phyloP scores from a whole-genome alignment of 768 basidiomycete species.

The Tricholoma sp. region DNA sequence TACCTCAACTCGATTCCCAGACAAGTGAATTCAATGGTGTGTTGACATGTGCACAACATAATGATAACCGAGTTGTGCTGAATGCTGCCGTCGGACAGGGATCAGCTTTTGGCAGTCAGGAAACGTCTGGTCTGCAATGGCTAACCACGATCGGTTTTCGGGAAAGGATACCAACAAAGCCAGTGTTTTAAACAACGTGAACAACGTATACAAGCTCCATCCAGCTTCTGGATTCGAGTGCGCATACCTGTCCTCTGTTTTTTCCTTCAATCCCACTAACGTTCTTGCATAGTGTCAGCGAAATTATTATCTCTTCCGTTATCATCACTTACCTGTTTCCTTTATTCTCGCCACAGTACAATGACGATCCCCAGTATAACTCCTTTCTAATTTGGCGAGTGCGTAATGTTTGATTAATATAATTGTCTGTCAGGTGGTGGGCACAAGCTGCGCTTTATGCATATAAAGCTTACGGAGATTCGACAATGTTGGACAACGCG shows the following conservation, averaged over 20 bases:
- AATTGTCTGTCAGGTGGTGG: conserved; percentile 38
- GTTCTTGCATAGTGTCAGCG: too few relatives aligned
- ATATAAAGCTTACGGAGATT: conserved; percentile 42
- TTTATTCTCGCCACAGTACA: conserved; percentile 24
- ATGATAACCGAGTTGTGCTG: too few relatives aligned
- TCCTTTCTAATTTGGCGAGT: conserved; percentile 5
- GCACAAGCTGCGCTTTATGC: conserved; percentile 46
- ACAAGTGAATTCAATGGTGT: too few relatives aligned
- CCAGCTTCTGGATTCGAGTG: conserved; percentile 37
- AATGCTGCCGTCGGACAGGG: conserved; percentile 21
- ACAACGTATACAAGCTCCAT: conserved; percentile 33
- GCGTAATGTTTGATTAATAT: not conserved
- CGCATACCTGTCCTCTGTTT: conserved; percentile 6
- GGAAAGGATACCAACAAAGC: conserved; percentile 29
- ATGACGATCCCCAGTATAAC: conserved; percentile 41
- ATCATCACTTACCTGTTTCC: too few relatives aligned
- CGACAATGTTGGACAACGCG: conserved; percentile 36
- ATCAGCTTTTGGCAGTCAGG: conserved; percentile 51
- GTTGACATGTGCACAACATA: too few relatives aligned
- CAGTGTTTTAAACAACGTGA: conserved; percentile 34
- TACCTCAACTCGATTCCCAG: too few relatives aligned
- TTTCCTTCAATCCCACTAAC: not conserved
- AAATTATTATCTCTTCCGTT: too few relatives aligned
- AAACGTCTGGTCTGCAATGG: conserved; percentile 47
- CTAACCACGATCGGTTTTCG: conserved; percentile 39